Base-by-base conservation (phyloP, 2,329 filamentous ascomycete species). In the Xylaria sp. region DNA sequence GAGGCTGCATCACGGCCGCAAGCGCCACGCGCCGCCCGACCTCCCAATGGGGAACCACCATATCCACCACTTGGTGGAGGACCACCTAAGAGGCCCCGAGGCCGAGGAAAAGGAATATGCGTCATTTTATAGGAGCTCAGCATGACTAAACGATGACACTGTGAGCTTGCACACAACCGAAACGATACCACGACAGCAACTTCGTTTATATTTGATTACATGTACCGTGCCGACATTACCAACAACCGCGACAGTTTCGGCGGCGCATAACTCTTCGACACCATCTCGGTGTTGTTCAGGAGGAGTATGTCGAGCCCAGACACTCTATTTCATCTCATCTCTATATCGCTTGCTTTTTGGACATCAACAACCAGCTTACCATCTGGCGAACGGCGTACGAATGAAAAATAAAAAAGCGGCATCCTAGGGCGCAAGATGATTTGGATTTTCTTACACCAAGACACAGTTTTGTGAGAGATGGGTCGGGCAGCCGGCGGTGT, bases 1-100 rank as follows among this genome's bases (percentile, higher is more conserved):
- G 88, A 92, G 70, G 80, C 81, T 60, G 77, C 80, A 10, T 72
- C 79, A 49, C 77, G 80, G 11, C 72, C 72, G 29, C 77, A 60
- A 67, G 64, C 61, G 41, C 65, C 43, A 61, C 65, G 54, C 63
- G 64, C 48, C 63, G 64, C 48, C 51, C 68, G 56, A 67, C 67
- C 55, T 49, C 65, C 48, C 58, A 70, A 64, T 69, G 73, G 58
- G 66, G 71, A 66, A 62, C 69, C 53, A 62, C 69, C 53, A 40
- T 67, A 52, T 52, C 53, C 55, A 33, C 33, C 64, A 48, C 58
- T 64, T 25, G 60, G 63, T 43, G 68, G 69, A 23, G 40, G 54
- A 64, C 37, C 60, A 64, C 70, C 65, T 68, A 72, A 69, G 69
- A 73, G 59, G 44, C 53, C 67, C 58, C 69, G 48, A 68, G 74